Base-by-base conservation (phyloP, 108 stramenopile species). In the Skeletonema tropicum region DNA sequence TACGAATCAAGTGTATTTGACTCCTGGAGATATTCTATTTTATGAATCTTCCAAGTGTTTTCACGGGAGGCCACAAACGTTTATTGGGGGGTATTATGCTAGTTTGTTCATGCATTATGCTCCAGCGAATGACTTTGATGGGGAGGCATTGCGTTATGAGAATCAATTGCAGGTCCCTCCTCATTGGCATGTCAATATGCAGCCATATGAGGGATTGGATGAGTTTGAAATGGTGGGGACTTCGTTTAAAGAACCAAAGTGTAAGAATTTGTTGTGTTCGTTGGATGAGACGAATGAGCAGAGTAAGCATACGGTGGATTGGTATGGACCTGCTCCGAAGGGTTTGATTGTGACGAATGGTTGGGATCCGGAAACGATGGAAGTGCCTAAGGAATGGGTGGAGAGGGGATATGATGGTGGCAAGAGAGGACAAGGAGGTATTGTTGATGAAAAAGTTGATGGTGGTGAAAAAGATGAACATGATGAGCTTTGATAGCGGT, bases 1-100 rank as follows among this genome's bases (percentile, higher is more conserved):
- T 61, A 74, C 70, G 19, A 79, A 85, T 64, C 70, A 80, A 64
- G 79, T 88, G 5, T 79, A 74, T 31, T 69, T 91, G 38, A 74
- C 83, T 45, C 70, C 80, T 23, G 90, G 90, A 1, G 90, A 91
- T 61, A 38, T 91, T 55, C 29, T 91, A 11, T 81, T 91, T 17
- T 91, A 91, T 60, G 90, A 91, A 81, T 69, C 70, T 32, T 79
- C 82, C 68, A 87, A 87, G 75, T 79, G 73, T 17, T 77, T 84
- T 15, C 90, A 91, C 58, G 90, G 90, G n/a, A 70, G 90, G n/a
- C 89, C 89, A 5, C 60, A 66, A 25, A 61, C 38, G 9, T 81
- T 87, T 31, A 31, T 67, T 41, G 88, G 88, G 1, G 60, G 66
- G 15, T 85, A 68, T 66, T 89, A 89, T 67, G 72, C 77, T 21